Evolutionary conservation across 106 monocot genomes (phyloP), one percentile per base, ranked within the genome.

Genomic region (Apostasia shenzhenica): DNA sequence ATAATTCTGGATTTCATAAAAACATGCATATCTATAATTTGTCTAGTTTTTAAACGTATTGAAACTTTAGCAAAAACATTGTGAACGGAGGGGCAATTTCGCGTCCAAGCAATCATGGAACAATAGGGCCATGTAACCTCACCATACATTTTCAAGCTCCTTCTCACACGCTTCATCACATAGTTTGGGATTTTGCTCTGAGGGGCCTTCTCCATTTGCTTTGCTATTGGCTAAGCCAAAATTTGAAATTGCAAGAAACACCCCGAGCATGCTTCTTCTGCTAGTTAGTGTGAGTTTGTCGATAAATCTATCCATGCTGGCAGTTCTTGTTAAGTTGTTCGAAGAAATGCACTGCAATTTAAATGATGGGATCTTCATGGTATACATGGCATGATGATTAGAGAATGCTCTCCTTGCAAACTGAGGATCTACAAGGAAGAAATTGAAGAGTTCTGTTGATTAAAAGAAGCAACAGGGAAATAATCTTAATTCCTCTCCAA

Each of bases 121-220:
- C 47, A 42, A 46, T 14, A 73, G 42, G 74, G 73, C 7, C 45
- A 78, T 71, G 68, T 39, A 74, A 57, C 82, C 82, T 86, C 82
- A 91, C 86, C 84, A 77, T 86, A 97, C 97, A 89, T 92, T 97
- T 89, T 97, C 89, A 83, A 97, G 89, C 83, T 92, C 92, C 72
- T 81, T 86, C 75, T 89, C 89, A 54, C 95, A 97, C 37, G 76
- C 79, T 37, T 76, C 86, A 69, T 89, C 78, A 55, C 95, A 97
- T 3, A 97, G 53, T 40, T 70, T 89, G 11, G 89, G 92, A 66
- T 92, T 97, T 45, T 97, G 81, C 77, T 92, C 95, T 12, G 83
- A 84, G 62, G 97, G 92, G 55, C 89, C 92, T 41, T 77, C 92
- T 72, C 80, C 89, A 39, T 68, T 67, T 14, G 82, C 78, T 55